These are phyloP conservation scores for Pseudomonodictys pantanalensis DNA, from an alignment of 495 filamentous ascomycete genomes.

Conservation along the genomic window DNA sequence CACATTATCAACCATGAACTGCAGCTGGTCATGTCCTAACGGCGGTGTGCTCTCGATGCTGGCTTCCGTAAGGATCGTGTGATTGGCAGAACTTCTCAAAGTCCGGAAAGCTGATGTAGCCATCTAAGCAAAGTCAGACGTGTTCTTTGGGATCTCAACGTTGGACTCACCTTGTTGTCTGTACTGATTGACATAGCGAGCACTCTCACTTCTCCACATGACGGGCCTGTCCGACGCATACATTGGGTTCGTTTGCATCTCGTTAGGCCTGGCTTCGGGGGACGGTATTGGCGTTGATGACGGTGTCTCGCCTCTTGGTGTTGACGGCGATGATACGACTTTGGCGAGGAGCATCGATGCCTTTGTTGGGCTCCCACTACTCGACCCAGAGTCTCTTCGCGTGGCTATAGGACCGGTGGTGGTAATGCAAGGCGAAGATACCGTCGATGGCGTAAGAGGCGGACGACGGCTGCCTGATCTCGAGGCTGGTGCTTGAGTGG, in stretches of 20 bases:
- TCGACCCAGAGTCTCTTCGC: constrained; percentile 27
- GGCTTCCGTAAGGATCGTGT: constrained; percentile 25
- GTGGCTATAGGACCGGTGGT: constrained; percentile 29
- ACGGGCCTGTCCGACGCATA: constrained; percentile 23
- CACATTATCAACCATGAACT: background rate
- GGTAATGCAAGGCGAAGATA: constrained; percentile 39
- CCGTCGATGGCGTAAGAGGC: constrained; percentile 39
- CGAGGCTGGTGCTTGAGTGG: constrained; percentile 21
- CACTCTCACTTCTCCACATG: constrained; percentile 27
- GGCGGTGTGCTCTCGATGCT: constrained; percentile 22
- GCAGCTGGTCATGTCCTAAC: constrained; percentile 27
- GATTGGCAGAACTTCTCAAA: constrained; percentile 43
- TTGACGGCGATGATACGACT: constrained; percentile 34
- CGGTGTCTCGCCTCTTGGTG: constrained; percentile 26
- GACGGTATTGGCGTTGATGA: constrained; percentile 16
- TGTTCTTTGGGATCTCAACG: background rate
- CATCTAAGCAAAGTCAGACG: constrained; percentile 39
- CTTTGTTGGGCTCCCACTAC: constrained; percentile 29
- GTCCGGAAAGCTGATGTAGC: constrained; percentile 50
- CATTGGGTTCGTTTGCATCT: constrained; percentile 18
- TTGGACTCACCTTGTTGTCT: constrained; percentile 24
- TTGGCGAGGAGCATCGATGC: constrained; percentile 39
- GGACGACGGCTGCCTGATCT: constrained; percentile 30
- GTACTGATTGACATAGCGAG: constrained; percentile 23
- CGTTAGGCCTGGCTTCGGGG: constrained; percentile 8